Conservation (phyloP, 2,329 filamentous ascomycete genomes). For the Fusarium succisae region DNA sequence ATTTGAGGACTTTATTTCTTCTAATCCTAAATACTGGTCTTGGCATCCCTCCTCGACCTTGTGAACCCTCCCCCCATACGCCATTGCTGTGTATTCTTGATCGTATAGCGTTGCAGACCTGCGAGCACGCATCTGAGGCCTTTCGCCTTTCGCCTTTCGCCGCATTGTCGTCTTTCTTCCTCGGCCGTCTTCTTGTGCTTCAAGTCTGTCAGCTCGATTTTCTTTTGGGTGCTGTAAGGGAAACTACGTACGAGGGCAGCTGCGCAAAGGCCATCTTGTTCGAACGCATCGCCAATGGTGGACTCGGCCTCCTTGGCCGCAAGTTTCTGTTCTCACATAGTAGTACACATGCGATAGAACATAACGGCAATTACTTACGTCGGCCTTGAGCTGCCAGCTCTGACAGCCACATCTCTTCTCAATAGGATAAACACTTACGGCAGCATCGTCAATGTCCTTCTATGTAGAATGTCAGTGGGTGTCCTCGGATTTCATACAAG, state of each 20-base stretch:
- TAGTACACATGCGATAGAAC: not conserved
- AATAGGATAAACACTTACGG: not conserved
- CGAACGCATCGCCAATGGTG: not conserved
- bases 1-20: not conserved
- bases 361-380: not conserved
- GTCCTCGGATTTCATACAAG: not conserved
- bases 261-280: too few relatives aligned
- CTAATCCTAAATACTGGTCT: not conserved
- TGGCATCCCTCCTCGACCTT: not conserved
- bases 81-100: not conserved
- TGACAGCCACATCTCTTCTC: not conserved
- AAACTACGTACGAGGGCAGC: not conserved
- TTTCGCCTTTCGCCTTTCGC: not conserved
- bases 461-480: not conserved
- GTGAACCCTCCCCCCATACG: not conserved
- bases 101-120: not conserved
- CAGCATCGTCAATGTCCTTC: accelerated
- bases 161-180: not conserved
- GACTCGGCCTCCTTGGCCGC: not conserved
- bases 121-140: not conserved
- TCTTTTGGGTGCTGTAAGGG: not conserved
- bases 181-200: not conserved
- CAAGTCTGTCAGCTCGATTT: not conserved
- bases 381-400: accelerated
- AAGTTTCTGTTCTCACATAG: not conserved